Base-by-base conservation (phyloP, 164 flowering plant genomes). In the Echeveria elegans region DNA sequence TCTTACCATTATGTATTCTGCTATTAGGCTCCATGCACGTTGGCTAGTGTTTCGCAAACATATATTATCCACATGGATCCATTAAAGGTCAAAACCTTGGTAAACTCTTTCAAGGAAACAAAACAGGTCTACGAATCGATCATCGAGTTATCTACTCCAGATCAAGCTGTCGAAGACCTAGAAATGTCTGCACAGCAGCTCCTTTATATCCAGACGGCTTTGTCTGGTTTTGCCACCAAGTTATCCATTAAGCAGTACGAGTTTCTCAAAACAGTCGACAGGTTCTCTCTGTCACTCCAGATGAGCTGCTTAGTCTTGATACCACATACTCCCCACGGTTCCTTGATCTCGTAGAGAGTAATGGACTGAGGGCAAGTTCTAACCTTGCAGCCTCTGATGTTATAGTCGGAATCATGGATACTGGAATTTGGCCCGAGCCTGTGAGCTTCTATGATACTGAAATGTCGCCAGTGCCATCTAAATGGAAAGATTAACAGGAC, bases 381-480 rank as follows among this genome's bases (percentile, higher is more conserved):
- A 41, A 74, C 10, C 23, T 71, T 23, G 67, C 81, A 28, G 83
- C 80, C 3, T 70, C 81, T 0, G 89, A 77, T 41, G 81, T 87
- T 36, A 84, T 88, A 16, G 74, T 90, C 26, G 94, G 97, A 23
- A 16, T 90, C 36, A 67, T 90, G 1, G 97, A 90, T 67, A 76
- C 86, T 2, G 94, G 97, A 19, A 47, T 90, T 30, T 90, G 94
- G 94, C 97, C 97, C 1, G 94, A 90, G 70, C 86, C 88, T 37
- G 64, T 70, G 63, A 90, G 94, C 75, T 90, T 69, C 31, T 62
- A 14, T 2, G 97, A 90, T 66, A 65, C 75, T 8, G 87, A 86
- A 3, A 70, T 88, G 82, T 6, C 72, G 3, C 76, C 71, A 26
- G 58, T 83, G 34, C 97, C 95, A 7, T 45, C 76, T 5, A 79